A percentile compares a stretch with the other conserved stretches of the same genome.
These are phyloP conservation scores for Eremothecium cymbalariae DNA, from an alignment of 1,139 yeast species.

Conservation along the genomic window DNA sequence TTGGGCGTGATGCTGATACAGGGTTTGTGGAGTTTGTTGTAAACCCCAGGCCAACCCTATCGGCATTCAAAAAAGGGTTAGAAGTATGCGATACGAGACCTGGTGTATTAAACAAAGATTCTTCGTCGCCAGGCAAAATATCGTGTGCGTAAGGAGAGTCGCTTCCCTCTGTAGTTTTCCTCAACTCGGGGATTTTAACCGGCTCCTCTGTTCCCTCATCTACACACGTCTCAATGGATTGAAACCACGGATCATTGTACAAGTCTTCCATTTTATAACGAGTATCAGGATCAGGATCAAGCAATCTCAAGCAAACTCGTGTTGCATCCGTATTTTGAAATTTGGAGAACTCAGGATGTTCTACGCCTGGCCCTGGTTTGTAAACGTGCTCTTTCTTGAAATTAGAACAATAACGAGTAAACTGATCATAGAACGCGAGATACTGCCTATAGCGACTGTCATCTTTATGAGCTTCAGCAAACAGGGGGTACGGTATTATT, in stretches of 20 bases:
- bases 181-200: conserved; percentile 22
- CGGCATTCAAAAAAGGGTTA: conserved; percentile 15
- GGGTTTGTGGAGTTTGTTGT: conserved; percentile 11
- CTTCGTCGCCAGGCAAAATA: conserved; percentile 9
- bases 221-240: conserved; percentile 48
- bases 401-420: conserved; percentile 41
- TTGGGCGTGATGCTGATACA: conserved; percentile 7
- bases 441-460: conserved; percentile 56
- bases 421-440: conserved; percentile 45
- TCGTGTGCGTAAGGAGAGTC: conserved; percentile 10
- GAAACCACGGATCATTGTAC: conserved; percentile 60
- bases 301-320: conserved; percentile 66
- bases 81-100: conserved; percentile 13
- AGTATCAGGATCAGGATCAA: conserved; percentile 50
- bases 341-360: conserved; percentile 54
- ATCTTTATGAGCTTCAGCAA: conserved; percentile 41
- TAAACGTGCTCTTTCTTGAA: conserved; percentile 44
- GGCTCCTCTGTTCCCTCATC: conserved; percentile 18
- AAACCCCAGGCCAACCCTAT: conserved; percentile 5
- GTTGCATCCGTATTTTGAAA: conserved; percentile 54
- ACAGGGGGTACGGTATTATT: conserved; percentile 54
- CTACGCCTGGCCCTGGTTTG: conserved; percentile 56
- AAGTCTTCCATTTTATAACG: conserved; percentile 50
- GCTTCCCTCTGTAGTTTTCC: conserved; percentile 17
- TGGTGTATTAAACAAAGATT: conserved; percentile 4